A percentile compares a stretch with the other conserved stretches of the same genome.
Conservation (phyloP, 306 rosid genomes). For the Cicer bijugum region DNA sequence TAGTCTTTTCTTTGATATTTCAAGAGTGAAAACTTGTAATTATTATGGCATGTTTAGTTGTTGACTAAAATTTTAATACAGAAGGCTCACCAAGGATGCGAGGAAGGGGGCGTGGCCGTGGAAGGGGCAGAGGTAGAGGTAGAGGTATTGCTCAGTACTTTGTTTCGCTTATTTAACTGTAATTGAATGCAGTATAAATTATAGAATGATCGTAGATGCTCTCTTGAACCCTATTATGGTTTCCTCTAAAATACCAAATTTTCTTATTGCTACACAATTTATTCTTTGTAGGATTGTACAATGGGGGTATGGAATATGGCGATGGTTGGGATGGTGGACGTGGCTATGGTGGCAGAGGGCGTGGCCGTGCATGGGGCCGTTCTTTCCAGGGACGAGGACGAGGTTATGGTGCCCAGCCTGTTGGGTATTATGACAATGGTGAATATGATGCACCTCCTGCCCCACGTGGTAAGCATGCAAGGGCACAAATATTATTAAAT, state of each 20-base stretch:
- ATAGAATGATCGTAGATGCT: neutral
- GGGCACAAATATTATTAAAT: slow-evolving; percentile 10
- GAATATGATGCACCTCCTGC: slow-evolving; percentile 68
- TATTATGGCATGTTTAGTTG: slow-evolving; percentile 1
- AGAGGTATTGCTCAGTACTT: slow-evolving; percentile 56
- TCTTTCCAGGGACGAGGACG: slow-evolving; percentile 64
- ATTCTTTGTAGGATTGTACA: slow-evolving; percentile 59
- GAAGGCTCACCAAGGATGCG: slow-evolving; percentile 71
- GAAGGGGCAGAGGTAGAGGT: slow-evolving; percentile 80
- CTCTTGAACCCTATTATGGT: neutral
- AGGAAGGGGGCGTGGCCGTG: slow-evolving; percentile 69
- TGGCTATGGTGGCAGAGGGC: slow-evolving; percentile 76
- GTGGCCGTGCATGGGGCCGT: slow-evolving; percentile 73
- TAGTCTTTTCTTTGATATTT: slow-evolving; percentile 17
- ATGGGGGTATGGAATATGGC: slow-evolving; percentile 72
- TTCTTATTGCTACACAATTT: slow-evolving; percentile 7
- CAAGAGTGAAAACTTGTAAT: slow-evolving; percentile 18
- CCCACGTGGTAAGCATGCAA: slow-evolving; percentile 63
- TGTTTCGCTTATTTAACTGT: slow-evolving; percentile 33
- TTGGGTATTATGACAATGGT: slow-evolving; percentile 69
- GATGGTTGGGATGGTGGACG: slow-evolving; percentile 81
- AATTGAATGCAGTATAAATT: neutral
- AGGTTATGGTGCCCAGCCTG: slow-evolving; percentile 59
- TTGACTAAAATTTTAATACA: slow-evolving; percentile 46
- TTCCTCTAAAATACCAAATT: slow-evolving; percentile 8